These are phyloP conservation scores for Ganoderma lucidum DNA, from an alignment of 1,284 basidiomycete species.

Conservation along the genomic window DNA sequence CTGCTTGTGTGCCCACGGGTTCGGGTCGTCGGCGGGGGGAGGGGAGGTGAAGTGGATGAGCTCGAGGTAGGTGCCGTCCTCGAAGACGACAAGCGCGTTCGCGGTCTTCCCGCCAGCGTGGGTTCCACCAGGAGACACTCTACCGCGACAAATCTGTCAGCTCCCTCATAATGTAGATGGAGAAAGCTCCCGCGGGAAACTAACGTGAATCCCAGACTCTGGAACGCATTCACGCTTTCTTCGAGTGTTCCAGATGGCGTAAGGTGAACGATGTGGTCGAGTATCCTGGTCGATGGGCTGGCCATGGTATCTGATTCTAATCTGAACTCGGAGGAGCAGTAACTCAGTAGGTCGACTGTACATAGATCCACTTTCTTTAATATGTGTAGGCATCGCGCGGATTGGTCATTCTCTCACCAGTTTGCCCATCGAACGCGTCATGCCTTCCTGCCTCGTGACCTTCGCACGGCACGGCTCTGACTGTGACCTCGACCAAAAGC, in stretches of 20 bases:
- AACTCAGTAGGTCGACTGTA: not conserved
- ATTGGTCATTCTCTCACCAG: constrained; percentile 7
- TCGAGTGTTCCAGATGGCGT: constrained; percentile 64
- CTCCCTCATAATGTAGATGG: not conserved
- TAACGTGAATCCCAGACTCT: constrained; percentile 71
- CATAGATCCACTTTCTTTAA: not conserved
- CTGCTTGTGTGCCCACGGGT: constrained; percentile 60
- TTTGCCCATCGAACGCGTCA: not conserved
- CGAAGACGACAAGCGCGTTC: constrained; percentile 70
- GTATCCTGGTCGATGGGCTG: constrained; percentile 51
- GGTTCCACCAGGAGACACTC: constrained; percentile 68
- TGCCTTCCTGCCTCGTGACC: constrained; percentile 1
- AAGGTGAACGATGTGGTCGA: constrained; percentile 77
- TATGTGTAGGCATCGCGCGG: not conserved
- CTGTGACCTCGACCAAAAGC: not conserved
- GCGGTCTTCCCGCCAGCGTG: constrained; percentile 69
- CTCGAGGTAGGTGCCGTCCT: constrained; percentile 71
- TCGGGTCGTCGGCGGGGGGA: constrained; percentile 53
- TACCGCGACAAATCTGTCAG: constrained; percentile 33
- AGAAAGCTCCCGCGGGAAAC: constrained; percentile 28
- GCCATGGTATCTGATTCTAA: not conserved
- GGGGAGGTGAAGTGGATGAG: constrained; percentile 70
- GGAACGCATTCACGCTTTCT: constrained; percentile 59
- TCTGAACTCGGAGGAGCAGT: not conserved
- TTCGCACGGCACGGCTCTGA: not conserved